Evolutionary conservation across 2,329 filamentous ascomycete species (phyloP), one percentile per base, ranked within the genome.

Genomic region (Calonectria fujianensis): DNA sequence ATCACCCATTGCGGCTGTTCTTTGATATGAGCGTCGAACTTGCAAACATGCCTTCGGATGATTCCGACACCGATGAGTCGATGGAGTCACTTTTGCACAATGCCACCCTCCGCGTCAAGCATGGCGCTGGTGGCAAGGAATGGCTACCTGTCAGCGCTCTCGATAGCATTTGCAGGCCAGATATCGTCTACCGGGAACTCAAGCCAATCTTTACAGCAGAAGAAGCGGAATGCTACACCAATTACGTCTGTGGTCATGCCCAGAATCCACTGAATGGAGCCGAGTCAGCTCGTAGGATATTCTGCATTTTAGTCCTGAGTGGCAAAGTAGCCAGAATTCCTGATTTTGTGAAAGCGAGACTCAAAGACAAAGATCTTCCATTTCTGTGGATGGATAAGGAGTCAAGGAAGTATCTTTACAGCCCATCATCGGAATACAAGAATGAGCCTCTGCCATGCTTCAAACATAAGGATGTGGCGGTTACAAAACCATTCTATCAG

Each of bases 301-400:
- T 70, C 14, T 41, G 35, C 11, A 70, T 65, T 27, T 27, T 70
- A 0, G 32, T 61, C 3, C n/a, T 51, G 5, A 54, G 54, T 14
- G 10, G 24, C 8, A 31, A 65, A 31, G 31, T 70, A 4, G 2
- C 8, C 18, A 65, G 37, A 20, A 32, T 70, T 37, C 54, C 57
- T 0, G 20, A 16, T 5, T 70, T 70, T 24, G 27, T 70, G 0
- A 18, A 65, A 32, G 54, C 69, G 2, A 24, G 18, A 6, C 29
- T 70, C n/a, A 64, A 48, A 13, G 69, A 70, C 24, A 48, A 50
- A 24, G 16, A 65, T 54, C 69, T 70, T 13, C 69, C 69, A 7
- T 70, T 70, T 18, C 13, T 63, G 11, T 70, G 52, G 54, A 32
- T 37, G n/a, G 61, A 64, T 24, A 32, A 37, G 0, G 20, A 31